A percentile compares a stretch with the other conserved stretches of the same genome.
Evolutionary conservation across 441 rosid species (phyloP).

Genomic region (Jatropha podagrica): DNA sequence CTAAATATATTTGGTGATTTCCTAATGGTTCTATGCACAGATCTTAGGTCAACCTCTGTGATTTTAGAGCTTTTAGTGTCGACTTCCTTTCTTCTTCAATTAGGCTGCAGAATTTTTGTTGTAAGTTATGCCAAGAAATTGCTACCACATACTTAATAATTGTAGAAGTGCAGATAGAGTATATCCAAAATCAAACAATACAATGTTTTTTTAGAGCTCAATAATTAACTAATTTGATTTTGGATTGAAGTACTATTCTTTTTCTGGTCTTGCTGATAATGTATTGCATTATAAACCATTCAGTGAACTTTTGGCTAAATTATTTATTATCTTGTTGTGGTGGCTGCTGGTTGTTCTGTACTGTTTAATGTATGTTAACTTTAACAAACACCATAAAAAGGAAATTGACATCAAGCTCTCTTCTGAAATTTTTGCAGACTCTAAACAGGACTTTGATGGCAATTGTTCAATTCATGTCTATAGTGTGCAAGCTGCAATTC

Average conservation of each 20-base stretch:
- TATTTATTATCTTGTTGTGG: neutral
- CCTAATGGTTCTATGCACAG: neutral
- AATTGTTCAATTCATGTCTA: conserved; percentile 70
- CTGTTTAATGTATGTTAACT: neutral
- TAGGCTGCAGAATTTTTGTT: neutral
- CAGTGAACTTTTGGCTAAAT: neutral
- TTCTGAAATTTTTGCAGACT: conserved; percentile 45
- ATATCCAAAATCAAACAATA: neutral
- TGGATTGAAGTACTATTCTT: neutral
- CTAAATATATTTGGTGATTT: neutral
- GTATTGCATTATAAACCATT: neutral
- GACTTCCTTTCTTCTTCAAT: neutral
- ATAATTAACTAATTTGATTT: neutral
- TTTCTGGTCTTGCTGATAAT: neutral
- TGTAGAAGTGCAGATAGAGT: neutral
- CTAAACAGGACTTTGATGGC: conserved; percentile 65
- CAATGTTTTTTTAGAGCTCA: neutral
- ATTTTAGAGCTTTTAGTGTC: neutral
- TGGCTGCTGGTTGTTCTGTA: neutral
- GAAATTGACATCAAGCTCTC: conserved; percentile 6
- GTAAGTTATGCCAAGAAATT: neutral
- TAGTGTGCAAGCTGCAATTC: conserved; percentile 80
- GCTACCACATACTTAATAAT: neutral
- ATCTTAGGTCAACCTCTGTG: neutral
- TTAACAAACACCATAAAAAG: neutral